Evolutionary conservation across 1,284 basidiomycete genomes (phyloP), one percentile per base, ranked within the genome.

Genomic region (Vanrija humicola): DNA sequence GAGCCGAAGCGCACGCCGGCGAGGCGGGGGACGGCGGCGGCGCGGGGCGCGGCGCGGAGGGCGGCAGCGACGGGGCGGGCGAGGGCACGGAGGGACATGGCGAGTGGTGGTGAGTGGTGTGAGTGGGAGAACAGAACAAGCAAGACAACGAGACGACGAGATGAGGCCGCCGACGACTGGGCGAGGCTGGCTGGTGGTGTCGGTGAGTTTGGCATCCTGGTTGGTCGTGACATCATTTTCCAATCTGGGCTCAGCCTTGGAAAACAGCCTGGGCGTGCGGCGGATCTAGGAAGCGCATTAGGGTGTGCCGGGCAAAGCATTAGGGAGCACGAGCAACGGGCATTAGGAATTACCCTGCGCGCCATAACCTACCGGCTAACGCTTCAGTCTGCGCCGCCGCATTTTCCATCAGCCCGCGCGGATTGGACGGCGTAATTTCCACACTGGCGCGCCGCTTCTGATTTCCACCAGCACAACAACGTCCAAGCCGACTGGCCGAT

Each of bases 1-100:
- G 65, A 67, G 21, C 59, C 46, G 50, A 67, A 64, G 44, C 67
- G 64, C 14, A 65, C 40, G 21, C 61, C 59, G n/a, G 57, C 59
- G 54, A 62, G 57, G 45, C 61, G 55, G 25, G 57, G 21, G 23
- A 54, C 50, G 6, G 34, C 16, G 26, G 38, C 44, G 18, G 53
- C 54, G 53, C 61, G 55, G 54, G 49, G 54, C 19, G 54, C 21
- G 21, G 21, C 54, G 46, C 56, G 55, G 50, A 58, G 50, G 21
- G 58, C 56, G 44, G 52, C 34, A 50, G 56, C 25, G 58, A 55
- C 48, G 46, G 56, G 47, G 50, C 55, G 52, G 54, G 51, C 52
- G 48, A 64, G 39, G 50, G 62, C 56, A 38, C 64, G 64, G 48
- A 63, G 52, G 39, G 63, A 47, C 48, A 65, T 34, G 12, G 39